Conservation (phyloP, 352 stramenopile genomes). For the Globisporangium acanthophoron region DNA sequence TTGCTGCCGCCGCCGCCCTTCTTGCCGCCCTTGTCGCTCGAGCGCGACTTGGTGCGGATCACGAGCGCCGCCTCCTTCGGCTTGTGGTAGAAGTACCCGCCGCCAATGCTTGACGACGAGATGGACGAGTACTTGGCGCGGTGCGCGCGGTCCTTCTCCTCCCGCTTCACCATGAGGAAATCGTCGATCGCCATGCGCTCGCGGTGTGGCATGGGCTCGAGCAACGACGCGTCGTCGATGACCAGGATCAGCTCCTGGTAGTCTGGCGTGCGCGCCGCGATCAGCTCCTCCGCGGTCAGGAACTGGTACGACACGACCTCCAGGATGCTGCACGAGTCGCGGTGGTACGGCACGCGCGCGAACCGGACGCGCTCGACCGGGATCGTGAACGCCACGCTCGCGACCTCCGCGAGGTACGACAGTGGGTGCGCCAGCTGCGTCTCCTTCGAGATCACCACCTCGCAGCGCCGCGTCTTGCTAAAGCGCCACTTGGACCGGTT, state of each 20-base stretch:
- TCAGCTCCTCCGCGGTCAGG: conserved; percentile 15
- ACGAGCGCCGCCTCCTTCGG: conserved; percentile 74
- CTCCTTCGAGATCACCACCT: conserved; percentile 44
- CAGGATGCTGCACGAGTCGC: conserved; percentile 65
- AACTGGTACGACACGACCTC: conserved; percentile 63
- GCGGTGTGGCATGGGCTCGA: conserved; percentile 31
- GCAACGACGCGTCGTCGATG: conserved; percentile 33
- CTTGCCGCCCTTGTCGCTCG: conserved; percentile 24
- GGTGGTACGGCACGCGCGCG: conserved; percentile 51
- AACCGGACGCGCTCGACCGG: conserved; percentile 46
- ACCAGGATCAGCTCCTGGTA: conserved; percentile 73
- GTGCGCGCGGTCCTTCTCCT: conserved; percentile 44
- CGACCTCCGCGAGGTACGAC: conserved; percentile 36
- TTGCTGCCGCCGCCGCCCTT: conserved; percentile 41
- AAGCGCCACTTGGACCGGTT: conserved; percentile 66
- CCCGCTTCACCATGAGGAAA: conserved; percentile 54
- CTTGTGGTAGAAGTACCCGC: conserved; percentile 53
- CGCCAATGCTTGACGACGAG: conserved; percentile 14
- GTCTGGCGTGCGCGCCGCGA: conserved; percentile 25
- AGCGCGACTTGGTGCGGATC: conserved; percentile 71
- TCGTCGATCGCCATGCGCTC: conserved; percentile 50
- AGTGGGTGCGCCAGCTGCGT: conserved; percentile 20
- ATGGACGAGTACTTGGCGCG: conserved; percentile 40
- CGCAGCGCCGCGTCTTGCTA: conserved; percentile 38
- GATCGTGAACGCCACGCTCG: conserved; percentile 38